Conservation (phyloP, 345 rosid genomes). For the Salix dunnii region DNA sequence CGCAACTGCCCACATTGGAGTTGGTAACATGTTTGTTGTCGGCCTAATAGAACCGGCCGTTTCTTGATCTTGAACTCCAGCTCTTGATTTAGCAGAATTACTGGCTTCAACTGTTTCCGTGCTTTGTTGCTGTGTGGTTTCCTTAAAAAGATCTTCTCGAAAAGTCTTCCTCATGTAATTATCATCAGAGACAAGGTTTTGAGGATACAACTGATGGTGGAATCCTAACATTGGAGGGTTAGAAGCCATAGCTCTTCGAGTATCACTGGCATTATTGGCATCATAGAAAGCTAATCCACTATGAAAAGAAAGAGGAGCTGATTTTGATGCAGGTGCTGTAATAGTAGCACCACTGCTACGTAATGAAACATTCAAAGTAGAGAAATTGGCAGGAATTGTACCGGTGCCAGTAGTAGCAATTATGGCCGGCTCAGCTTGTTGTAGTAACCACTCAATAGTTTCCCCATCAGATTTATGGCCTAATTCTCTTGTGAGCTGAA, state of each 20-base stretch:
- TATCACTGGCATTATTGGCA: conserved; percentile 10
- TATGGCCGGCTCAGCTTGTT: conserved; percentile 78
- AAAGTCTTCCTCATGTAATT: conserved; percentile 41
- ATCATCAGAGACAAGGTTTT: conserved; percentile 26
- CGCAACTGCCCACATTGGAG: conserved; percentile 73
- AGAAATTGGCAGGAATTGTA: conserved; percentile 83
- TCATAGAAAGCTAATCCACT: conserved; percentile 49
- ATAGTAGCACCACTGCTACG: conserved; percentile 59
- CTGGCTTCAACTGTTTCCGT: conserved; percentile 14
- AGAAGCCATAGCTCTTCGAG: conserved; percentile 29
- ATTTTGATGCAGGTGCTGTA: conserved; percentile 53
- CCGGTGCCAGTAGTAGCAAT: conserved; percentile 79
- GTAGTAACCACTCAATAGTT: conserved; percentile 80
- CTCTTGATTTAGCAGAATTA: conserved; percentile 23
- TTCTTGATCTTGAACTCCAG: conserved; percentile 42
- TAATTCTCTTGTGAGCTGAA: conserved; percentile 68
- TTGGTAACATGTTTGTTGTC: conserved; percentile 33
- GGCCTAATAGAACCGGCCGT: conserved; percentile 29
- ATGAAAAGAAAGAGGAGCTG: conserved; percentile 56
- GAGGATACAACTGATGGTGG: conserved; percentile 57
- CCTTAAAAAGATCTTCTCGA: conserved; percentile 71
- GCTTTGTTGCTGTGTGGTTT: conserved; percentile 22
- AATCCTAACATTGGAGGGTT: conserved; percentile 47
- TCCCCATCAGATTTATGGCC: conserved; percentile 86
- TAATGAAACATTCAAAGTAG: conserved; percentile 62